Base-by-base conservation (phyloP, 2,329 filamentous ascomycete species). In the Leptographium flavum region DNA sequence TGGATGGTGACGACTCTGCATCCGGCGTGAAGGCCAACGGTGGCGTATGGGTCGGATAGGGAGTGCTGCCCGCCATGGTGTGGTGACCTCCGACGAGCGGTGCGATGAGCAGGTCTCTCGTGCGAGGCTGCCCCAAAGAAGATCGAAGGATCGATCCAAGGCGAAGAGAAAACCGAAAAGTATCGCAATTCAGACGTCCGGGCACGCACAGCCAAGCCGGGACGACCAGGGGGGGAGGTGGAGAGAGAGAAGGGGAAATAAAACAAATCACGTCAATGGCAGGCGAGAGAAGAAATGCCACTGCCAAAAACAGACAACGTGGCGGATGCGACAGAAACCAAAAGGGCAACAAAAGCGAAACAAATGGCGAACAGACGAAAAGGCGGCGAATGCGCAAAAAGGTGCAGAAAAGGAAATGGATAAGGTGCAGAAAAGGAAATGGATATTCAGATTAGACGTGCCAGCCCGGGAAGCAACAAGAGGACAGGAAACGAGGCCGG, bases 1-100 rank as follows among this genome's bases (percentile, higher is more conserved):
- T 43, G n/a, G 42, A 43, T 9, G 50, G 50, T 17, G 50, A 49
- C 19, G 50, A 49, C 27, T 49, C 48, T 41, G 30, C 22, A 13
- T 49, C 50, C 30, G 48, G 45, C 15, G 45, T 50, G 13, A 28
- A 43, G 40, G 40, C 40, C 23, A 37, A 15, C n/a, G 42, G 32
- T 8, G 42, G 42, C 23, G 42, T 43, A 17, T 43, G 22, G 23
- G n/a, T 36, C 6, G 31, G 8, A 23, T 36, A 36, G 11, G 27
- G 28, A 27, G 27, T 35, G 30, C 17, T 35, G 17, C 31, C 41
- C 9, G 41, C 28, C 41, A 43, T 43, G 10, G 21, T 25, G 27
- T 13, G 19, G 27, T 17, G n/a, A 30, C 22, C 39, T 14, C 27
- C 8, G n/a, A n/a, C n/a, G 27, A 11, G 39, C n/a, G 39, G 27